Percentiles rank a stretch among this genome's conserved stretches.
Conservation (phyloP, 2,329 filamentous ascomycete species). For the Colletotrichum nymphaeae region DNA sequence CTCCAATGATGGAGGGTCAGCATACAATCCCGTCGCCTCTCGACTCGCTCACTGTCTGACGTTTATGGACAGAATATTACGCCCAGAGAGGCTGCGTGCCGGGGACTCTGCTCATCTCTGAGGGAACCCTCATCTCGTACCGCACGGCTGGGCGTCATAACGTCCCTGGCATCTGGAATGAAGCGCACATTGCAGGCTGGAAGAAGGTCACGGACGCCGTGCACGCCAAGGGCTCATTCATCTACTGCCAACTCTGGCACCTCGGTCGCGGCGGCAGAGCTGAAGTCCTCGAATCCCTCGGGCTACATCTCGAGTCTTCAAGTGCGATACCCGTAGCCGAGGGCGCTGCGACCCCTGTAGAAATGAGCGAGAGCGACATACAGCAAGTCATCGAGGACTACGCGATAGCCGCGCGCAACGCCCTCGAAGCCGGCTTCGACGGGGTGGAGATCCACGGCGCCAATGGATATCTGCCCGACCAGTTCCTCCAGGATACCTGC, state of each 20-base stretch:
- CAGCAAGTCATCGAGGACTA: constrained; percentile 71
- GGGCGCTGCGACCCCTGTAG: constrained; percentile 65
- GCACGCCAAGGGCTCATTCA: constrained; percentile 70
- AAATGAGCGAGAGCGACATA: constrained; percentile 76
- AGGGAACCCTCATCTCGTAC: constrained; percentile 65
- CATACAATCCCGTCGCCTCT: not conserved
- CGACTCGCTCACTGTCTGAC: not conserved
- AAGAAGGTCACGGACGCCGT: constrained; percentile 70
- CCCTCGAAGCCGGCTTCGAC: constrained; percentile 75
- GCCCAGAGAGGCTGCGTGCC: constrained; percentile 47
- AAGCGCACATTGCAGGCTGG: constrained; percentile 70
- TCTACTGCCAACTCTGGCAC: constrained; percentile 75
- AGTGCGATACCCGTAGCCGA: constrained; percentile 57
- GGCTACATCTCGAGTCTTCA: constrained; percentile 58
- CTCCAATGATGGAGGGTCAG: constrained; percentile 35
- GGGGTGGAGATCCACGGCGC: constrained; percentile 71
- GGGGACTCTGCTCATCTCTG: constrained; percentile 64
- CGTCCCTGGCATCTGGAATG: constrained; percentile 68
- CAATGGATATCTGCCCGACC: constrained; percentile 73
- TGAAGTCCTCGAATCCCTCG: constrained; percentile 51
- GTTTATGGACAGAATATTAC: constrained; percentile 40
- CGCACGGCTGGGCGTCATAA: constrained; percentile 58
- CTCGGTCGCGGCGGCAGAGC: constrained; percentile 64
- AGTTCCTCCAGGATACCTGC: constrained; percentile 66
- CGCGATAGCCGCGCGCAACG: constrained; percentile 63